These are phyloP conservation scores for Sphaerostilbella broomeana DNA, from an alignment of 2,329 filamentous ascomycete species.

Conservation along the genomic window DNA sequence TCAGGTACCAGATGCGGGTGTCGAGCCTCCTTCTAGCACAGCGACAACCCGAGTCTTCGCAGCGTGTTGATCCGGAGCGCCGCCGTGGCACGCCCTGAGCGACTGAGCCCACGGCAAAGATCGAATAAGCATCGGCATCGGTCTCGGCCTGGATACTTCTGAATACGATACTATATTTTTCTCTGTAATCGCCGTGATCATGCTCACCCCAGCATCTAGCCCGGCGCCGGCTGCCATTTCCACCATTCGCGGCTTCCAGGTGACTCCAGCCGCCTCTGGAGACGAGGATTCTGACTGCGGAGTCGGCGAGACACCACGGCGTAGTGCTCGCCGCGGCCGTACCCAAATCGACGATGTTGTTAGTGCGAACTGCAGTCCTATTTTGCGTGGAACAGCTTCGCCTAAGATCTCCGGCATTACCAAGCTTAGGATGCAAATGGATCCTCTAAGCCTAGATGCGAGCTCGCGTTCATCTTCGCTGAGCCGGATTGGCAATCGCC, in stretches of 20 bases:
- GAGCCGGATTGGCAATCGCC: constrained; percentile 44
- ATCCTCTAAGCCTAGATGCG: constrained; percentile 62
- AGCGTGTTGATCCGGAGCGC: constrained; percentile 52
- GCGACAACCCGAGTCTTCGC: constrained; percentile 43
- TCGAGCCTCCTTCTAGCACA: constrained; percentile 43
- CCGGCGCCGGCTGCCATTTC: constrained; percentile 44
- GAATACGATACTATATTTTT: neutral
- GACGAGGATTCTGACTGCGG: constrained; percentile 53
- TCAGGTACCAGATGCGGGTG: constrained; percentile 53
- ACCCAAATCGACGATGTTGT: constrained; percentile 49
- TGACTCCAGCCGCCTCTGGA: constrained; percentile 47
- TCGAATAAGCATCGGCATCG: neutral
- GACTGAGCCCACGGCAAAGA: constrained; percentile 15
- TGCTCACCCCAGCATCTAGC: constrained; percentile 31
- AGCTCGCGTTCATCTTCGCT: constrained; percentile 50
- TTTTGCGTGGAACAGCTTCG: constrained; percentile 45
- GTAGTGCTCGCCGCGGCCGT: constrained; percentile 34
- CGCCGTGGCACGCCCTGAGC: constrained; percentile 47
- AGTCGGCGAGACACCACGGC: constrained; percentile 31
- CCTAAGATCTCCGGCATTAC: constrained; percentile 67
- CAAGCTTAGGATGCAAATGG: constrained; percentile 73
- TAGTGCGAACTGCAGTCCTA: constrained; percentile 57
- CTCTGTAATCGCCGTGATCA: constrained; percentile 21
- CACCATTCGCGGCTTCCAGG: constrained; percentile 51
- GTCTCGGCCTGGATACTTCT: neutral